Base-by-base conservation (phyloP, 2,329 filamentous ascomycete genomes). In the Fusarium incarnatum region DNA sequence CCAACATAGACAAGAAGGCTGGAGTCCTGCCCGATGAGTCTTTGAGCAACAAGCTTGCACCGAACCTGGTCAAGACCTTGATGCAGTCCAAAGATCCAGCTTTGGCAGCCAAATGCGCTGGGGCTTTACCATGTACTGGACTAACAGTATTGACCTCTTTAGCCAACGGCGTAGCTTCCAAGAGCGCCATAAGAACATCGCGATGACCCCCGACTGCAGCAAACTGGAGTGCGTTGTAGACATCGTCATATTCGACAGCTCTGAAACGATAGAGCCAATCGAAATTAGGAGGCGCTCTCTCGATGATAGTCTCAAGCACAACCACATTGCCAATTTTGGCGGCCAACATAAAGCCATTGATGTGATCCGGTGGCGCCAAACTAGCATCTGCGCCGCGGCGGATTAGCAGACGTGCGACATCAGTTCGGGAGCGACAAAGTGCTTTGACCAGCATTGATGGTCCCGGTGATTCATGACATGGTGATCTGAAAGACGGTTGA, bases 181-280 rank as follows among this genome's bases (percentile, higher is more conserved):
- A n/a, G 5, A 75, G 63, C 0, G 59, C 27, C 15, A 57, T 63
- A 41, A 75, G 13, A 30, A 54, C 16, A 50, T 70, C 49, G 23
- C 63, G 40, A 34, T 63, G 66, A 0, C 69, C 64, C 3, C 67
- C 50, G 5, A 52, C 52, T 41, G 73, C 72, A 12, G 74, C 73
- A 34, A 76, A 59, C 32, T 75, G 73, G 13, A 75, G 52, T 8
- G 71, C 66, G 25, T 73, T 75, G 30, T 67, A 73, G 12, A 61
- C 63, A 27, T 57, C 58, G 3, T 56, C 46, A 6, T 60, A 53
- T 4, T 69, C 37, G 5, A 32, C 9, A 16, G 28, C 62, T 40
- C 12, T 65, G 32, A 15, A 56, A 68, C 11, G 55, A 22, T 49
- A 55, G 1, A 42, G 11, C 73, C 73, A 75, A 37, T 72, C 41